Base-by-base conservation (phyloP, 257 asterid genomes). In the Buddleja alternifolia region DNA sequence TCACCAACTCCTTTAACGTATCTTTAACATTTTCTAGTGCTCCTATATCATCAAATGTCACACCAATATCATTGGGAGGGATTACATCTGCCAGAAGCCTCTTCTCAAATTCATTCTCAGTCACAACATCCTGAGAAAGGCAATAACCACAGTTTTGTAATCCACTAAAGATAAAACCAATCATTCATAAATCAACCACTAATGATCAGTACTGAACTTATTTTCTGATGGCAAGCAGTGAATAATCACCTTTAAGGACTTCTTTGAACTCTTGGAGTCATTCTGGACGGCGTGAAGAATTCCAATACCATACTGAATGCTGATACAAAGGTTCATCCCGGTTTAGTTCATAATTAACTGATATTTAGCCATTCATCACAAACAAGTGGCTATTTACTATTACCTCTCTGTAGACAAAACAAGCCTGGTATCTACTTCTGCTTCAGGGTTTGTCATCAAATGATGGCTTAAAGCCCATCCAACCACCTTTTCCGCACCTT, bases 21-120 rank as follows among this genome's bases (percentile, higher is more conserved):
- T 90, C 97, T 68, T 90, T 90, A 68, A 90, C 96, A 82, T 84
- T 86, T 79, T 91, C 96, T 46, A 91, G 81, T 39, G 97, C 97
- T 75, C 97, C 97, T 73, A 91, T 86, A 83, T 91, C 97, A 78
- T 91, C 95, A 85, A 91, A 91, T 32, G 95, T 88, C 47, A 91
- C 96, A 41, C 96, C 96, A 71, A 91, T 86, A 73, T 86, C 96
- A 64, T 50, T 84, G 20, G 97, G 91, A 66, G 93, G 88, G 39
- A 88, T 86, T 48, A 91, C 96, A 79, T 86, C 91, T 11, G 83
- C 84, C 60, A 86, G 86, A 78, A 91, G 97, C 70, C 91, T 81
- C 81, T 85, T 91, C 85, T 91, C 97, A 73, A 91, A 88, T 68
- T 91, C 97, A 73, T 86, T 91, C 81, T 88, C 94, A 2, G 94